These are phyloP conservation scores for Mycosphaerelloides madeirae DNA, from an alignment of 2,329 filamentous ascomycete species.

Conservation along the genomic window DNA sequence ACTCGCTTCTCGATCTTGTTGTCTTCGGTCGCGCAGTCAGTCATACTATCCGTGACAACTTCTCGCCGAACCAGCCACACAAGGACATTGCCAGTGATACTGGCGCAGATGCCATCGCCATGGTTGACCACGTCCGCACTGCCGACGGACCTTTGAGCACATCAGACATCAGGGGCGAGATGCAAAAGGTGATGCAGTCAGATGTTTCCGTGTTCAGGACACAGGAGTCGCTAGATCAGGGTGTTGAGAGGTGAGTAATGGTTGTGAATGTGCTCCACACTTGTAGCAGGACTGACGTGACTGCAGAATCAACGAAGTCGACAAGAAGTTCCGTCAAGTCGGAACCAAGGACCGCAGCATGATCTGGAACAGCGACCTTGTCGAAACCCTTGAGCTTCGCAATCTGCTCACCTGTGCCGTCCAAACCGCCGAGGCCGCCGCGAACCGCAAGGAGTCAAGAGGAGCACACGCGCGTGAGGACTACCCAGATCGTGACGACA, in stretches of 20 bases:
- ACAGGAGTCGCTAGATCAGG: slow-evolving; percentile 87
- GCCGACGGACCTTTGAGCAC: slow-evolving; percentile 82
- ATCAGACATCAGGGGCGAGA: slow-evolving; percentile 78
- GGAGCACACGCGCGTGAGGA: slow-evolving; percentile 97
- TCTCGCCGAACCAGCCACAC: slow-evolving; percentile 74
- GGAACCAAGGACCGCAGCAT: slow-evolving; percentile 98
- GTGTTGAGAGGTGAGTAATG: slow-evolving; percentile 61
- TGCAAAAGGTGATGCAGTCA: slow-evolving; percentile 98
- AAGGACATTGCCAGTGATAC: slow-evolving; percentile 78
- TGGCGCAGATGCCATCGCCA: slow-evolving; percentile 78
- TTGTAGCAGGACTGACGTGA: slow-evolving; percentile 14
- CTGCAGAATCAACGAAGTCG: slow-evolving; percentile 68
- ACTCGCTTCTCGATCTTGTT: slow-evolving; percentile 94
- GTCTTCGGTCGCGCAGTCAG: slow-evolving; percentile 97
- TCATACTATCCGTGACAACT: slow-evolving; percentile 94
- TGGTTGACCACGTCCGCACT: slow-evolving; percentile 79
- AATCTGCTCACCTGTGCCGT: slow-evolving; percentile 94
- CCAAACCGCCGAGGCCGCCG: slow-evolving; percentile 86
- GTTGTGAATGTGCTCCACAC: background rate
- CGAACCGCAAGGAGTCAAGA: slow-evolving; percentile 93
- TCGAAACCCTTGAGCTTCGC: slow-evolving; percentile 90
- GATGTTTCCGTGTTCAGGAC: slow-evolving; percentile 96
- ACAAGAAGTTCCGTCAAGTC: slow-evolving; percentile 72
- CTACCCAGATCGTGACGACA: slow-evolving; percentile 89
- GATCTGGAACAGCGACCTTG: slow-evolving; percentile 99